Evolutionary conservation across 768 basidiomycete genomes (phyloP), one percentile per base, ranked within the genome.

Genomic region (Lyophyllum semitale): DNA sequence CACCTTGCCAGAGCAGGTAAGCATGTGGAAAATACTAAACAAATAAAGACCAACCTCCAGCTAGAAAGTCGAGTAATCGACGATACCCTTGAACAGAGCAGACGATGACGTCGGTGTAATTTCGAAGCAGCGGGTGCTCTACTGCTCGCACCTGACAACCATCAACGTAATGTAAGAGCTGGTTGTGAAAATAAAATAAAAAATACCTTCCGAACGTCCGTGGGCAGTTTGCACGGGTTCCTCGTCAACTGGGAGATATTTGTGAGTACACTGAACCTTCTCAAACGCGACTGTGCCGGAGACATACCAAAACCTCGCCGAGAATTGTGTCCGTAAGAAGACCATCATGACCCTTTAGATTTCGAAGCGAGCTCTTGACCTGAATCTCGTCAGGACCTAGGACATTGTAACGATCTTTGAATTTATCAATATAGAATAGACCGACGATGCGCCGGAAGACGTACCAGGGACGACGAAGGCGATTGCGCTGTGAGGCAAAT

Each of bases 151-250:
- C 79, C 87, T 88, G 37, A 30, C 50, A 33, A 22, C 40, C 18
- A n/a, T 40, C 29, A 55, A 22, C 32, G 11, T 25, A 11, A 42
- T 2, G 13, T 5, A 54, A 5, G 26, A 22, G 38, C 7, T 6
- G 25, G 1, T 33, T 8, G 22, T 13, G 13, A 23, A 13, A 42
- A 23, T 22, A n/a, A 4, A 50, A 38, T 23, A 26, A 35, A 49
- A 30, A 69, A 22, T 58, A 84, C 85, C 73, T 85, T 88, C 59
- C 83, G 84, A 0, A 82, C 75, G 65, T 90, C 88, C 0, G 80
- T 84, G 1, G 87, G 85, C 0, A 88, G 68, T 58, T 87, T 88
- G 68, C 87, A 89, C n/a, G 88, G 88, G 64, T 84, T 77, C 22
- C 87, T 71, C 2, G 83, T 84, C 11, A 89, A 69, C 83, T 84